Percentiles rank a stretch among this genome's conserved stretches.
phyloP scores from a whole-genome alignment of 805 yeast genomes.

The Pichia rugopelliculosa region DNA sequence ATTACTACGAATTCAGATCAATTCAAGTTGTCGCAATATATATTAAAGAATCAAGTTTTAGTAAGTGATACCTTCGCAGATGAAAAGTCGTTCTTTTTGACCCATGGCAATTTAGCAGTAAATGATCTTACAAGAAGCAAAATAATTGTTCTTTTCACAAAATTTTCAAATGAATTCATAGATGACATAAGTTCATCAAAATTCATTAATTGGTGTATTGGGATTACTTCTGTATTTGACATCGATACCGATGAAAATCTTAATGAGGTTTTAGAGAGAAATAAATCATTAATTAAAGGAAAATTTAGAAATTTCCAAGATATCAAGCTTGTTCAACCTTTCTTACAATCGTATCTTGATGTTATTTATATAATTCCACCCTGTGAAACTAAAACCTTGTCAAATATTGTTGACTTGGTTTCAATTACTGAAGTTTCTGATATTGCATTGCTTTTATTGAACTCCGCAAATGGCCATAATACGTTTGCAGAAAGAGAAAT shows the following conservation, averaged over 20 bases:
- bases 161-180: not conserved
- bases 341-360: not conserved
- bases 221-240: not conserved
- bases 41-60: not conserved
- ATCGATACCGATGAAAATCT: not conserved
- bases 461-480: not conserved
- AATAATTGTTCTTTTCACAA: not conserved
- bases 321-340: not conserved
- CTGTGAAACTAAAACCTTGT: not conserved
- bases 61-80: not conserved
- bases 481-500: not conserved
- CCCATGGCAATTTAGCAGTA: not conserved
- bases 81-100: not conserved
- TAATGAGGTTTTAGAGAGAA: not conserved
- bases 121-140: not conserved
- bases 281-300: not conserved
- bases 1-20: not conserved
- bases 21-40: not conserved
- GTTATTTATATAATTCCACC: not conserved
- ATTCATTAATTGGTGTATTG: not conserved
- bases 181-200: not conserved
- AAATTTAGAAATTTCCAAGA: not conserved
- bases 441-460: not conserved
- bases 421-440: not conserved
- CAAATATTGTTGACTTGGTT: not conserved